Base-by-base conservation (phyloP, 164 flowering plant species). In the grape (Vitis vinifera) region DNA sequence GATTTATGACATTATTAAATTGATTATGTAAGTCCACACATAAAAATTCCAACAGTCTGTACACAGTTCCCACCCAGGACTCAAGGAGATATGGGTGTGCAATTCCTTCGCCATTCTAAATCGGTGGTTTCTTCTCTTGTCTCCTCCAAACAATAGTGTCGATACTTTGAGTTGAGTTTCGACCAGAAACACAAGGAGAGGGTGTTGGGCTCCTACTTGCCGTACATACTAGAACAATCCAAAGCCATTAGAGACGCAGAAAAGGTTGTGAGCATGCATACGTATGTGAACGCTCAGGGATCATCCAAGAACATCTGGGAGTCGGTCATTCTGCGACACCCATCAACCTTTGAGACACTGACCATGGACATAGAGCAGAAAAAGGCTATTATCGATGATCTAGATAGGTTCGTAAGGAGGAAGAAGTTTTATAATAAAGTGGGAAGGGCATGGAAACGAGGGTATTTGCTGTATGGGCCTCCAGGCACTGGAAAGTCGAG, bases 381-480 rank as follows among this genome's bases (percentile, higher is more conserved):
- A 56, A 19, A 64, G 31, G 17, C 8, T 10, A 16, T 69, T 44
- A 29, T 69, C 0, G 62, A 69, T 10, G 77, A 74, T 65, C 68
- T 74, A 2, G 70, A 74, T 8, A 1, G n/a, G 47, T 74, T 74
- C 27, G 23, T 10, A 16, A 5, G 27, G 2, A 8, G 77, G 17
- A 69, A 65, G 66, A 70, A 69, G 27, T 69, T 9, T 55, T 74
- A 64, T 48, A 47, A 57, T 51, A 58, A 63, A 8, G 68, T 52
- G 1, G 77, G 77, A 1, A 69, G 68, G 31, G 73, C 72, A 16
- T 74, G 77, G 77, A 74, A 74, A 59, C 65, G 77, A 7, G 77
- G 77, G 47, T 74, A 74, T 17, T 59, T 74, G 23, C 49, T 74
- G 2, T 65, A 63, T 9, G 73, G 73, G 0, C 73, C 66, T 2